Evolutionary conservation across 2,329 filamentous ascomycete species (phyloP), one percentile per base, ranked within the genome.

Genomic region (Juglanconis sp.): DNA sequence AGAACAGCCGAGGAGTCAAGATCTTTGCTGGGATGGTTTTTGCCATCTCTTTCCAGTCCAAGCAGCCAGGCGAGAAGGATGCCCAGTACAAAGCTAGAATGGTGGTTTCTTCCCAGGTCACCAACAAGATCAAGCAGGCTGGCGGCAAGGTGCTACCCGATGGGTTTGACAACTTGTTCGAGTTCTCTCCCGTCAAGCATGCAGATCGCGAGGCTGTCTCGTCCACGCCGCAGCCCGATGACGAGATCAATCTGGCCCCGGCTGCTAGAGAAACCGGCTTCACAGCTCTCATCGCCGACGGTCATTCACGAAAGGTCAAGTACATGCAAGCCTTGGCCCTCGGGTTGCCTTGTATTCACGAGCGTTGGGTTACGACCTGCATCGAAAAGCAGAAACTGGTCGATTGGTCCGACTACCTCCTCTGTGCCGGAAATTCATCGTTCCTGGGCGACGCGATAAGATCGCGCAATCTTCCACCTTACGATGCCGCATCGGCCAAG

Each of bases 311-410:
- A 51, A 92, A 92, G 64, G 85, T 87, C 53, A 99, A 98, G 71
- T 97, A 95, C 72, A 90, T 98, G 81, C 93, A 98, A 75, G 95
- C 95, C 0, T 83, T 99, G 2, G 93, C 95, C 0, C 83, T 99
- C 0, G 92, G 91, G 1, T 76, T 99, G 0, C 95, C 95, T 0
- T 96, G 93, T 68, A 79, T 99, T 1, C 89, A 91, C 5, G 83
- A 87, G 5, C 87, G 88, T 57, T 99, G 95, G 94, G 78, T 96
- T 52, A 81, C 84, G 32, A 83, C 89, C 53, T 96, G 91, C 63
- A 73, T 94, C 3, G 73, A 79, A 1, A 84, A 84, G 36, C 78
- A 80, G 5, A 70, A 75, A 7, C 74, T 94, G 0, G 74, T 96
- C 0, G 84, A 90, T 55, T 97, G 93, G 90, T 77, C 82, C 7